phyloP scores from a whole-genome alignment of 345 rosid genomes.

The Turritis glabra region DNA sequence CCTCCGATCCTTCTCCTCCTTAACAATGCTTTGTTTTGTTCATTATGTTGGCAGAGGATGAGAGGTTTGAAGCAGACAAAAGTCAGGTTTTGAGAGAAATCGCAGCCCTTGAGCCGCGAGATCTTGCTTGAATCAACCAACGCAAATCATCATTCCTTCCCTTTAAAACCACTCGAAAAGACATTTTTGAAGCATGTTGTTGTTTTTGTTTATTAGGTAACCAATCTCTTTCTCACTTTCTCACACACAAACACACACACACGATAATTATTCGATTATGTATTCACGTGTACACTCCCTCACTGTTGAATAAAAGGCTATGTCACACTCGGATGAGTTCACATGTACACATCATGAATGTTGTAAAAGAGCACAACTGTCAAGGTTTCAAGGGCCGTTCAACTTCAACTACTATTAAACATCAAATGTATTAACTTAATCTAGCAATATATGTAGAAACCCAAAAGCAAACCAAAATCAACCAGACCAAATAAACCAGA shows the following conservation, averaged over 20 bases:
- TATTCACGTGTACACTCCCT: slow-evolving; percentile 27
- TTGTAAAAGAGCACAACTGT: slow-evolving; percentile 3
- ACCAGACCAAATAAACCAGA: neutral
- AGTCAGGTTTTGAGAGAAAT: slow-evolving; percentile 91
- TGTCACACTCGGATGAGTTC: neutral
- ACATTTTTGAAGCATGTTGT: slow-evolving; percentile 40
- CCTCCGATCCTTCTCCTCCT: neutral
- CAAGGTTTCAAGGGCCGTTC: slow-evolving; percentile 3
- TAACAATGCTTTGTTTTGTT: neutral
- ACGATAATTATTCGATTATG: slow-evolving; percentile 12
- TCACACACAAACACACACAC: slow-evolving; percentile 15
- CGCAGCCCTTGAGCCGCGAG: slow-evolving; percentile 59
- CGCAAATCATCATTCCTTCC: slow-evolving; percentile 18
- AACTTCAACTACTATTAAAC: slow-evolving; percentile 13
- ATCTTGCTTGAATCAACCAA: slow-evolving; percentile 24
- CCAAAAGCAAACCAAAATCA: neutral
- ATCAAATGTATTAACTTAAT: slow-evolving; percentile 1
- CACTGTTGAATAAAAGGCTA: slow-evolving; percentile 33
- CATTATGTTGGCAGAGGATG: slow-evolving; percentile 69
- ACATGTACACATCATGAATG: slow-evolving; percentile 28
- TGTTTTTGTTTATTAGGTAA: slow-evolving; percentile 31
- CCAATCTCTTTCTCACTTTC: neutral
- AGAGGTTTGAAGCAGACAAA: slow-evolving; percentile 93
- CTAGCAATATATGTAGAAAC: neutral
- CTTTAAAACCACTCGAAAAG: slow-evolving; percentile 21